Evolutionary conservation across 108 stramenopile species (phyloP).

Genomic region (Poteriospumella lacustris): DNA sequence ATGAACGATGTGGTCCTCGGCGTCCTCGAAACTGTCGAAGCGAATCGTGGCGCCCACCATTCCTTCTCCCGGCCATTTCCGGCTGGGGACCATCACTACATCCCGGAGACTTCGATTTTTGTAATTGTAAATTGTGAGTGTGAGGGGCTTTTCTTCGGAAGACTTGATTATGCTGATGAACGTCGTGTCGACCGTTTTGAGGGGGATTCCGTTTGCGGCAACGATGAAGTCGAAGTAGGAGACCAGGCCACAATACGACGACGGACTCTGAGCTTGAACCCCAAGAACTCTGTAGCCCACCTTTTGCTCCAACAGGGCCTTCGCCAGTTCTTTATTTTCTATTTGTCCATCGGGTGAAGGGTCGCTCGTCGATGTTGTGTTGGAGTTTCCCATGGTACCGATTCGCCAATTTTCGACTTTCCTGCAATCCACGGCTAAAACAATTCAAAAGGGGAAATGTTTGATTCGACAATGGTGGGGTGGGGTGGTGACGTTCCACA

Average conservation of each 20-base stretch:
- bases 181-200: conserved; percentile 27
- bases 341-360: too few species aligned
- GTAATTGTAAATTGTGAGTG: conserved; percentile 65
- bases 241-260: conserved; percentile 78
- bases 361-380: too few species aligned
- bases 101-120: conserved; percentile 68
- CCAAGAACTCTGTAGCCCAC: conserved; percentile 86
- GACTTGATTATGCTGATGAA: conserved; percentile 30
- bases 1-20: conserved; percentile 2
- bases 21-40: conserved; percentile 57
- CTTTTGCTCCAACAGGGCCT: not conserved
- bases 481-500: too few species aligned
- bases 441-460: too few species aligned
- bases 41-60: conserved; percentile 90
- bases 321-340: too few species aligned
- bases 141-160: conserved; percentile 43
- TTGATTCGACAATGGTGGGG: too few species aligned
- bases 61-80: conserved; percentile 84
- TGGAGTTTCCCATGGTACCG: too few species aligned
- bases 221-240: conserved; percentile 91
- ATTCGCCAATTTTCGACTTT: too few species aligned
- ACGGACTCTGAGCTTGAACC: conserved; percentile 84
- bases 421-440: too few species aligned
- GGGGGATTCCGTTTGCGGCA: conserved; percentile 43
- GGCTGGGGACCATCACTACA: conserved; percentile 67